Evolutionary conservation across 148 eudicot genomes (phyloP).

Genomic region (Nyssa sinensis): DNA sequence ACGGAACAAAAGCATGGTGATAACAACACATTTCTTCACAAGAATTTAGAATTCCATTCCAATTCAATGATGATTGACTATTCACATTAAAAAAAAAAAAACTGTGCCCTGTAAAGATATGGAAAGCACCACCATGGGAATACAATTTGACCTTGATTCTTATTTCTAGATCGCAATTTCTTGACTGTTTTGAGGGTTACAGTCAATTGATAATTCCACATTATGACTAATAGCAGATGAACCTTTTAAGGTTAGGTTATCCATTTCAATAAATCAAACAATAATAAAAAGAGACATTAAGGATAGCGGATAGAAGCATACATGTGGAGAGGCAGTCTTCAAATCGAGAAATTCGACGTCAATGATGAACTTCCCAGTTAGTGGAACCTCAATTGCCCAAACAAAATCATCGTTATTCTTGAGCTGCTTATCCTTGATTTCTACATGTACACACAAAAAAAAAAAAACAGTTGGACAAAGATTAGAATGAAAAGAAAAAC

Average conservation of each 20-base stretch:
- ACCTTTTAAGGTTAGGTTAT: too few relatives aligned
- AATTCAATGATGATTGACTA: neutral
- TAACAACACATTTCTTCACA: too few relatives aligned
- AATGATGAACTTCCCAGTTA: slow-evolving; percentile 69
- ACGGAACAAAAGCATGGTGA: slow-evolving; percentile 16
- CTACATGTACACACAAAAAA: slow-evolving; percentile 29
- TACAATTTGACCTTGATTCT: too few relatives aligned
- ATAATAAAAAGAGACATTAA: too few relatives aligned
- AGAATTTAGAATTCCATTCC: too few relatives aligned
- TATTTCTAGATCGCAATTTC: too few relatives aligned
- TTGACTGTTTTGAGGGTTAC: too few relatives aligned
- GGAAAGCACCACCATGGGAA: neutral
- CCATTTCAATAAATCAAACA: too few relatives aligned
- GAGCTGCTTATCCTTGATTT: slow-evolving; percentile 66
- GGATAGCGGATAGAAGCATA: slow-evolving; percentile 24
- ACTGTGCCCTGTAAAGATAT: neutral
- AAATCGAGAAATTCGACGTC: slow-evolving; percentile 89
- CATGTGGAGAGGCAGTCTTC: slow-evolving; percentile 54
- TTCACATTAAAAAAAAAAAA: too few relatives aligned
- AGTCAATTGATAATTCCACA: neutral
- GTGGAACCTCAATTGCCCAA: slow-evolving; percentile 79
- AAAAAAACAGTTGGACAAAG: neutral
- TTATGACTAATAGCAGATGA: too few relatives aligned
- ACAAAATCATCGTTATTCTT: slow-evolving; percentile 73
- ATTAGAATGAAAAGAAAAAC: neutral